Evolutionary conservation across 1,284 basidiomycete genomes (phyloP).

Genomic region (Tranzscheliella williamsii): DNA sequence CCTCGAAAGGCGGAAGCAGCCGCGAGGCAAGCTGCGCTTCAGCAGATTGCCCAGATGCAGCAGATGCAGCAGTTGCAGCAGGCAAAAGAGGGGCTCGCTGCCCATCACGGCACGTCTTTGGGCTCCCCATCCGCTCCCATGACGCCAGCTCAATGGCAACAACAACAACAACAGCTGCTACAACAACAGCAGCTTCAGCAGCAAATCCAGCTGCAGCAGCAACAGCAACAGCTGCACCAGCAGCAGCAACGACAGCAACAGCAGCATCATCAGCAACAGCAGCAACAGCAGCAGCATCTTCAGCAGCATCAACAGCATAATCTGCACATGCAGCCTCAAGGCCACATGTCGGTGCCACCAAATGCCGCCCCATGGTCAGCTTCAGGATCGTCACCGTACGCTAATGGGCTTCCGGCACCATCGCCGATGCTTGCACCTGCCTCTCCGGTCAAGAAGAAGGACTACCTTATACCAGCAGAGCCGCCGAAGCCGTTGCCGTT

Average conservation of each 20-base stretch:
- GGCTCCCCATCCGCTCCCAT: neutral
- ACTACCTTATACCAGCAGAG: constrained; percentile 13
- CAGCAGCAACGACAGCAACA: constrained; percentile 5
- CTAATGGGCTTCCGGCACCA: too few species aligned
- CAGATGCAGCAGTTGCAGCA: constrained; percentile 14
- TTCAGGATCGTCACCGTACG: too few species aligned
- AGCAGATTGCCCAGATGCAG: constrained; percentile 9
- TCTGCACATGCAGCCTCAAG: constrained; percentile 3
- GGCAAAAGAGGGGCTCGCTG: too few species aligned
- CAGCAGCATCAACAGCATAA: constrained; percentile 15
- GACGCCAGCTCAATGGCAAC: constrained; percentile 21
- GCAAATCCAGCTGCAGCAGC: constrained; percentile 6
- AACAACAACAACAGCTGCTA: constrained; percentile 21
- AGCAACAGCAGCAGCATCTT: constrained; percentile 16
- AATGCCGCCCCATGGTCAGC: too few species aligned
- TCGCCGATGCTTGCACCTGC: neutral
- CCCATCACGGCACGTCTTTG: constrained; percentile 9
- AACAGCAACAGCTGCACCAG: constrained; percentile 7
- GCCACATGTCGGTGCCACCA: constrained; percentile 7
- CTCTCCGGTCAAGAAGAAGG: constrained; percentile 21
- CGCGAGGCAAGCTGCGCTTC: constrained; percentile 29
- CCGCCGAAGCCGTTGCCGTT: constrained; percentile 2
- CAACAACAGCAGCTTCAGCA: constrained; percentile 28
- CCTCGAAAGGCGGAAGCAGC: constrained; percentile 34
- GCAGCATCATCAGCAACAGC: constrained; percentile 11